Evolutionary conservation across 495 filamentous ascomycete species (phyloP).

Genomic region (Aspergillus biplanus): DNA sequence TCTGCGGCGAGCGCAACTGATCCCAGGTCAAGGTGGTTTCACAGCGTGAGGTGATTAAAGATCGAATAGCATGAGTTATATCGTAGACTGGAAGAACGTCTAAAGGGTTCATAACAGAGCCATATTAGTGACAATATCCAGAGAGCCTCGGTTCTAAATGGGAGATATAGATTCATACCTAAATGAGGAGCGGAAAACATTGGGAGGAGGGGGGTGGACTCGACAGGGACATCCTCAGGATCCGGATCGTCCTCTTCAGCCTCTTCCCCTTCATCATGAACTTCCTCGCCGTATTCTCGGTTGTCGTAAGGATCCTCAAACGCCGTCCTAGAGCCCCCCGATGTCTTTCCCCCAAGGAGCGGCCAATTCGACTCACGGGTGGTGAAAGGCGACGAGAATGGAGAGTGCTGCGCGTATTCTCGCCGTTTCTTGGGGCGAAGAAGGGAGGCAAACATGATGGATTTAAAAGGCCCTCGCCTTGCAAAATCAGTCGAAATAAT

Average conservation of each 20-base stretch:
- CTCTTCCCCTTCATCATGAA: conserved; percentile 52
- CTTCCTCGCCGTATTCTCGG: conserved; percentile 39
- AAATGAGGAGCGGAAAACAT: conserved; percentile 83
- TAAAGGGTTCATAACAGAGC: conserved; percentile 25
- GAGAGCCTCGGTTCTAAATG: not conserved
- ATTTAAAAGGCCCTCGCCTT: conserved; percentile 6
- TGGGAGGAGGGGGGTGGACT: conserved; percentile 68
- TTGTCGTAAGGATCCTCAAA: conserved; percentile 39
- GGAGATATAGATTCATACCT: conserved; percentile 49
- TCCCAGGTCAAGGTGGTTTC: conserved; percentile 96
- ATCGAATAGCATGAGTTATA: conserved; percentile 84
- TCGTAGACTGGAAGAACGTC: conserved; percentile 85
- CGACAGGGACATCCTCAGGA: conserved; percentile 56
- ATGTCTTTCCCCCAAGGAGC: conserved; percentile 30
- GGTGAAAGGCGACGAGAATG: conserved; percentile 52
- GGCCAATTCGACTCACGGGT: conserved; percentile 36
- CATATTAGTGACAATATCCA: not conserved
- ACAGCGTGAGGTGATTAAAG: conserved; percentile 76
- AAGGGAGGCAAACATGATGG: conserved; percentile 51
- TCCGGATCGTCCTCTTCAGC: conserved; percentile 40
- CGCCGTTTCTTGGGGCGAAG: conserved; percentile 48
- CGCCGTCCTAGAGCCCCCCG: conserved; percentile 29
- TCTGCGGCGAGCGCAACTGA: conserved; percentile 89
- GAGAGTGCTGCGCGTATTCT: conserved; percentile 45
- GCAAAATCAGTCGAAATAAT: not conserved